Evolutionary conservation across 108 stramenopile genomes (phyloP), one percentile per base, ranked within the genome.

Genomic region (Cyclotella sp.): DNA sequence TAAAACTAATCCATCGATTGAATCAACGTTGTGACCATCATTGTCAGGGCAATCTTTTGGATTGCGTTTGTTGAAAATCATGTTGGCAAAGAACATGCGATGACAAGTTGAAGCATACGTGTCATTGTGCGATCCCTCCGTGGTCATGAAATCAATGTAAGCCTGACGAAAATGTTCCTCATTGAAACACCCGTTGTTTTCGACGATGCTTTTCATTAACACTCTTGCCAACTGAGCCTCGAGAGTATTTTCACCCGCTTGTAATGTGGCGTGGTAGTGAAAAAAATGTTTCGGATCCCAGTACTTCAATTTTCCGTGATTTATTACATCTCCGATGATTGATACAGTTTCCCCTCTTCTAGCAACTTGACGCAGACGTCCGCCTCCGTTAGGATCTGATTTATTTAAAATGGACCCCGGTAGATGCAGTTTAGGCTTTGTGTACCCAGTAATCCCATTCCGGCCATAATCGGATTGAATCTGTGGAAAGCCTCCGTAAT

Each of bases 81-180:
- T 58, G 53, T 97, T 97, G 13, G 92, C 88, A 74, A 97, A 95
- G 88, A 95, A 97, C 93, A 97, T 95, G 18, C 96, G 89, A 74
- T 97, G 96, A 68, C 92, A 94, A 0, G 96, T 95, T 12, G 83
- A 86, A 2, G 93, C 94, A 70, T 97, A 97, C 1, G 94, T 90
- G 79, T 97, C 96, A 75, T 93, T 91, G 69, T 97, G 96, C 12
- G 84, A 84, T 40, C 83, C 89, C 28, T 91, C 83, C 18, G 88
- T 94, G 39, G 80, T 90, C 96, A 97, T 95, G 72, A 95, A 95
- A n/a, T 74, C 47, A 13, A 93, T 66, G 76, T 97, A 97, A 12
- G 86, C 88, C 15, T 93, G 34, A 12, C 91, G 90, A 68, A 93
- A 94, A 44, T 82, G 86, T 40, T 89, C 84, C n/a, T 75, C 75